Conservation (phyloP, 2,329 filamentous ascomycete genomes). For the Diplodia intermedia region DNA sequence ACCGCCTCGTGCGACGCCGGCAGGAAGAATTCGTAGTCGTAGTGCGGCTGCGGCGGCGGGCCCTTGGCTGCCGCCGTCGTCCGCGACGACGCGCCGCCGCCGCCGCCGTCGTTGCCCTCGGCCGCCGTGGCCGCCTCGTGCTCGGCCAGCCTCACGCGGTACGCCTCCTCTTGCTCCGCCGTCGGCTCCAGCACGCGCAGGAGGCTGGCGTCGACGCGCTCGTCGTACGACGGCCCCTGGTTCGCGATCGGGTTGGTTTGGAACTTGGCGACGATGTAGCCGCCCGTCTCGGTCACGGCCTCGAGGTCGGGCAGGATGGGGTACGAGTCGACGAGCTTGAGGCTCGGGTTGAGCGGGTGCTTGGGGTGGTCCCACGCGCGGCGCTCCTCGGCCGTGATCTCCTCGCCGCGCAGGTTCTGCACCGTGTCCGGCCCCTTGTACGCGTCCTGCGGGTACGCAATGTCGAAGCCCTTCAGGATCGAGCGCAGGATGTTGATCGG, state of each 20-base stretch:
- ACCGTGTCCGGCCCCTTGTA: slow-evolving; percentile 71
- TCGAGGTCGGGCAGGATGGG: slow-evolving; percentile 68
- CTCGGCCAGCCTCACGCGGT: slow-evolving; percentile 39
- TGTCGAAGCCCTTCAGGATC: slow-evolving; percentile 68
- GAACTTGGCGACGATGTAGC: slow-evolving; percentile 68
- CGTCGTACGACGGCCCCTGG: slow-evolving; percentile 58
- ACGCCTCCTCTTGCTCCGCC: slow-evolving; percentile 52
- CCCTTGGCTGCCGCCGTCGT: slow-evolving; percentile 45
- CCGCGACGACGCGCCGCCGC: too few relatives aligned
- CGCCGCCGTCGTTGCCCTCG: too few relatives aligned
- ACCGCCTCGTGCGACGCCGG: slow-evolving; percentile 58
- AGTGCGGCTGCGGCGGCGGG: slow-evolving; percentile 61
- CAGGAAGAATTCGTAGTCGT: slow-evolving; percentile 67
- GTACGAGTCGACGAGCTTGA: slow-evolving; percentile 66
- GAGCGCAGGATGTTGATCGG: slow-evolving; percentile 66
- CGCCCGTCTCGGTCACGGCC: slow-evolving; percentile 64
- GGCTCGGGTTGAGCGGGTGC: slow-evolving; percentile 64
- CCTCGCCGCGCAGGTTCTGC: slow-evolving; percentile 60
- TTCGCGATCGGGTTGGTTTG: slow-evolving; percentile 63
- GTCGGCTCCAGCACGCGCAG: slow-evolving; percentile 58
- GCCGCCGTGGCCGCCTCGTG: slow-evolving; percentile 43
- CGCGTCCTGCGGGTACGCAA: slow-evolving; percentile 68
- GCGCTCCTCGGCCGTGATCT: slow-evolving; percentile 60
- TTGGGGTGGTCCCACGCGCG: slow-evolving; percentile 66
- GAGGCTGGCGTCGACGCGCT: slow-evolving; percentile 65